phyloP scores from a whole-genome alignment of 768 basidiomycete species.

The Leccinum arenicola region DNA sequence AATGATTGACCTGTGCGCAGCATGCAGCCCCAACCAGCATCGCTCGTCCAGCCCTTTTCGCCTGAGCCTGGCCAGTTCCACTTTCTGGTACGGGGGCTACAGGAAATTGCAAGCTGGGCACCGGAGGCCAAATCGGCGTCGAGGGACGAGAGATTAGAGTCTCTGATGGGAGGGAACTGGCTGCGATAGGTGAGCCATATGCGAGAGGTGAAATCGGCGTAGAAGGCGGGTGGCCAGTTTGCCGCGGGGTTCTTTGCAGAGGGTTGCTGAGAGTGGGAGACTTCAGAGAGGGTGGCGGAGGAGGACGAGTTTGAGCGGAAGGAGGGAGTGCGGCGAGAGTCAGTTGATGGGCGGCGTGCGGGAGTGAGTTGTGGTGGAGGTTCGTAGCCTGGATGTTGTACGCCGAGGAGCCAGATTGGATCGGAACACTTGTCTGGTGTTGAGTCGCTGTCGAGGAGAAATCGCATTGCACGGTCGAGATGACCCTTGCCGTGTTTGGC shows the following conservation, averaged over 20 bases:
- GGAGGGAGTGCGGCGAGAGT: slow-evolving; percentile 41
- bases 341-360: slow-evolving; percentile 38
- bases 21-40: slow-evolving; percentile 94
- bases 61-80: slow-evolving; percentile 65
- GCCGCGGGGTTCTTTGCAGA: slow-evolving; percentile 31
- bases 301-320: slow-evolving; percentile 46
- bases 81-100: slow-evolving; percentile 45
- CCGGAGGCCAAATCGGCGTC: slow-evolving; percentile 34
- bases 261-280: slow-evolving; percentile 37
- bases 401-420: slow-evolving; percentile 88
- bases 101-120: slow-evolving; percentile 34
- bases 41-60: slow-evolving; percentile 80
- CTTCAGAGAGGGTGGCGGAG: slow-evolving; percentile 32
- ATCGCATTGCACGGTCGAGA: slow-evolving; percentile 80
- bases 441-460: slow-evolving; percentile 89
- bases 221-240: slow-evolving; percentile 81
- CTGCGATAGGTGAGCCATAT: slow-evolving; percentile 93
- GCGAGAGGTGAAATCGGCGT: slow-evolving; percentile 82
- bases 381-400: slow-evolving; percentile 76
- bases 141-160: slow-evolving; percentile 47
- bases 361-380: slow-evolving; percentile 29
- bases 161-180: slow-evolving; percentile 79
- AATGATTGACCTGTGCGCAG: slow-evolving; percentile 82
- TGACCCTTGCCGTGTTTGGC: slow-evolving; percentile 75
- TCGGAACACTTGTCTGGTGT: slow-evolving; percentile 79